These are phyloP conservation scores for Beauveria rudraprayagi DNA, from an alignment of 2,329 filamentous ascomycete species.

Conservation along the genomic window DNA sequence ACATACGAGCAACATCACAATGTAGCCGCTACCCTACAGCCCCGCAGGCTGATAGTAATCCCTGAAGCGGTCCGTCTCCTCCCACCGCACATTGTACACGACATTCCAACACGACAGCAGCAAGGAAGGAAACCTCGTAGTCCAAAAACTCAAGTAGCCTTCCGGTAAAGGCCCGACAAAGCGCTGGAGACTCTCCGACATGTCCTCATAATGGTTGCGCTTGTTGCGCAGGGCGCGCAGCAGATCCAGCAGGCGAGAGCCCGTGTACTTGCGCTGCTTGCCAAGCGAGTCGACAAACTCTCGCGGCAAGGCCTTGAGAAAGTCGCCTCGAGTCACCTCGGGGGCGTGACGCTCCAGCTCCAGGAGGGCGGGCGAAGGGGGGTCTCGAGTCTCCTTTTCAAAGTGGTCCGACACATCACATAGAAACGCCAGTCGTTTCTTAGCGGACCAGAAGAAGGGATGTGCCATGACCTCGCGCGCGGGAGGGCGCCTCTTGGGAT, in stretches of 20 bases:
- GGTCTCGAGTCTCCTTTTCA: conserved; percentile 82
- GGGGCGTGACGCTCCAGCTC: conserved; percentile 48
- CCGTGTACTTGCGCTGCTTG: conserved; percentile 92
- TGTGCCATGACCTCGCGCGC: conserved; percentile 79
- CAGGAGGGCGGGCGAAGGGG: conserved; percentile 59
- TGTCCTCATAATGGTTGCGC: conserved; percentile 95
- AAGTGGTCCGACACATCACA: conserved; percentile 96
- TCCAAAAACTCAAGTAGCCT: conserved; percentile 81
- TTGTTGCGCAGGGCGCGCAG: conserved; percentile 88
- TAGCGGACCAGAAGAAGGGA: conserved; percentile 91
- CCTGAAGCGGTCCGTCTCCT: conserved; percentile 57
- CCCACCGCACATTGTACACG: conserved; percentile 57
- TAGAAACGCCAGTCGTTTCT: conserved; percentile 85
- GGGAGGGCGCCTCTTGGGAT: conserved; percentile 54
- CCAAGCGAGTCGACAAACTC: conserved; percentile 84
- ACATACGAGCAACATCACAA: too few species aligned
- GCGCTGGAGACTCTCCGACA: conserved; percentile 68
- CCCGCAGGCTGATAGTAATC: conserved; percentile 57
- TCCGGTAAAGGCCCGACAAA: conserved; percentile 66
- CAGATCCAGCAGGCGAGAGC: conserved; percentile 73
- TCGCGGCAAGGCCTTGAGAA: conserved; percentile 65
- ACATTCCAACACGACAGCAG: conserved; percentile 73
- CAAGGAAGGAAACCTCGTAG: conserved; percentile 66
- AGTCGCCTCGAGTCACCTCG: conserved; percentile 59
- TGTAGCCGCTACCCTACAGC: not conserved